Conservation (phyloP, 2,329 filamentous ascomycete genomes). For the Verticillium klebahnii region DNA sequence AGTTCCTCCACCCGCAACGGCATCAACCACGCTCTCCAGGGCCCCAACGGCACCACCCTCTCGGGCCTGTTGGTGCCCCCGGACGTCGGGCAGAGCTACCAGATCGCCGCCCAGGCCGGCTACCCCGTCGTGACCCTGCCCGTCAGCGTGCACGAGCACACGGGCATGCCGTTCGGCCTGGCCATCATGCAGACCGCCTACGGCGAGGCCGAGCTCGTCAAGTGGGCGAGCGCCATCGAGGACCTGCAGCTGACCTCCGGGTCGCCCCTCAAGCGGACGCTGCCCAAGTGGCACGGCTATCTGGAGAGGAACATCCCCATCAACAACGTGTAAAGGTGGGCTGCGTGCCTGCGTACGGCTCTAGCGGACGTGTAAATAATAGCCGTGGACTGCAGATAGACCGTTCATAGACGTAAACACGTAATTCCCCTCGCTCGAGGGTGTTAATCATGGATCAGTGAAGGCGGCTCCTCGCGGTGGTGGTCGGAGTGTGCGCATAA, state of each 20-base stretch:
- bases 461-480: background rate
- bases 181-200: slow-evolving; percentile 56
- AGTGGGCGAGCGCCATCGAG: slow-evolving; percentile 60
- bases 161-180: slow-evolving; percentile 57
- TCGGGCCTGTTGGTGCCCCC: slow-evolving; percentile 64
- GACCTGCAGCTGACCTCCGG: slow-evolving; percentile 43
- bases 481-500: too few species aligned
- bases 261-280: slow-evolving; percentile 40
- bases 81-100: slow-evolving; percentile 62
- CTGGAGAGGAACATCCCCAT: slow-evolving; percentile 38
- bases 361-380: background rate
- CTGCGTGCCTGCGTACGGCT: background rate
- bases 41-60: slow-evolving; percentile 34
- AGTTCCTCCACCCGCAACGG: slow-evolving; percentile 57
- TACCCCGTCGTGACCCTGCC: slow-evolving; percentile 71
- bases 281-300: slow-evolving; percentile 50
- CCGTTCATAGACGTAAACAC: background rate
- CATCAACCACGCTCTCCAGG: slow-evolving; percentile 62
- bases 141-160: slow-evolving; percentile 47
- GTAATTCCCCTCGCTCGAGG: background rate
- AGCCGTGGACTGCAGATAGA: background rate
- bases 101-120: slow-evolving; percentile 70
- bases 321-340: slow-evolving; percentile 5
- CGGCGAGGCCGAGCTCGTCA: slow-evolving; percentile 52
- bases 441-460: background rate